A percentile compares a stretch with the other conserved stretches of the same genome.
Conservation (phyloP, 1,284 basidiomycete species). For the Pterula multifida region DNA sequence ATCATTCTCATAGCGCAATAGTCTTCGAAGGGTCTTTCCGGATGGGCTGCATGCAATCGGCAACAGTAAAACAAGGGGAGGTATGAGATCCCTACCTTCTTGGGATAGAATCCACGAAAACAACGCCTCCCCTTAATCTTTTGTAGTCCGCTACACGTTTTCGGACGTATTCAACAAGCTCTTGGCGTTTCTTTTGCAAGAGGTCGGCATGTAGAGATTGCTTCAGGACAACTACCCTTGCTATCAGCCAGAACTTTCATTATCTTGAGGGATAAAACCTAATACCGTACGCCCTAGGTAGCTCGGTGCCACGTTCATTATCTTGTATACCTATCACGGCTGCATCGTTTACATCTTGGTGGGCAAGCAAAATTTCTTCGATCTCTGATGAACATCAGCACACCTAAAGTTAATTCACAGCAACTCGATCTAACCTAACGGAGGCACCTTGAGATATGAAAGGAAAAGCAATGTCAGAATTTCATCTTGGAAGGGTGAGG, state of each 20-base stretch:
- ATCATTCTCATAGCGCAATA: neutral
- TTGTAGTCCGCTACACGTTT: conserved; percentile 25
- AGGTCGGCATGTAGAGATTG: no score
- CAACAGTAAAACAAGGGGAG: no score
- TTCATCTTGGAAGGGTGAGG: no score
- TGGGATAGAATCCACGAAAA: conserved; percentile 22
- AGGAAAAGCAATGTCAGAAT: no score
- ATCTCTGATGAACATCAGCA: conserved; percentile 20
- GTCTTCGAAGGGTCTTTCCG: neutral
- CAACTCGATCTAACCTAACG: neutral
- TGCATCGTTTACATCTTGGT: conserved; percentile 32
- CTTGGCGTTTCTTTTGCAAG: neutral
- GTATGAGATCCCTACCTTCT: neutral
- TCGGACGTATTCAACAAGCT: conserved; percentile 27
- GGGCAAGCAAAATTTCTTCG: conserved; percentile 33
- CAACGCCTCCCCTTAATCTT: conserved; percentile 24
- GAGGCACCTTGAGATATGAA: neutral
- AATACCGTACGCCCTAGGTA: conserved; percentile 26
- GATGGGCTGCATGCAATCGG: neutral
- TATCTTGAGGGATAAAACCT: no score
- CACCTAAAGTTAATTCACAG: neutral
- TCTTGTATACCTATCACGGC: conserved; percentile 35
- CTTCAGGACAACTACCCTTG: no score
- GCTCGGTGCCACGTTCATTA: conserved; percentile 30
- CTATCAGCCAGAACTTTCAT: neutral